Evolutionary conservation across 2,329 filamentous ascomycete species (phyloP), one percentile per base, ranked within the genome.

Genomic region (Nigrospora oryzae): DNA sequence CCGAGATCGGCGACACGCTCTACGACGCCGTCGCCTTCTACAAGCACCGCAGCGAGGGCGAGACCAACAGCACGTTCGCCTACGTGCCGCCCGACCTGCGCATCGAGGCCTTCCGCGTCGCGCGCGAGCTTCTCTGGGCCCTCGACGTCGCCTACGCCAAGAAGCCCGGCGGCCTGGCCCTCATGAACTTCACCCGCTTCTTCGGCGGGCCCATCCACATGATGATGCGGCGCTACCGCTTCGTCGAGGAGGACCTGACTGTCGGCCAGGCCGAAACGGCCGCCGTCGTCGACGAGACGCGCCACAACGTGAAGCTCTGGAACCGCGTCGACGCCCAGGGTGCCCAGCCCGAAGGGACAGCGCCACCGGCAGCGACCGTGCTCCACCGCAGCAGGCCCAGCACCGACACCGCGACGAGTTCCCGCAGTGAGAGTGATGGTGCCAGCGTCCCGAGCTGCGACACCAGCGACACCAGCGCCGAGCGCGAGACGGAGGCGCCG

Each of bases 181-280:
- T 53, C 31, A 43, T 53, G 30, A 58, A 58, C 46, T 56, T 63
- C 34, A 7, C 61, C 7, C 57, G 61, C 1, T 47, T 50, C 23
- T 57, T 63, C 31, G 59, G 59, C 10, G 61, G 60, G 3, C 56
- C 61, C 1, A 53, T 63, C 23, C 59, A 64, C 36, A 56, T 63
- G 52, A 60, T 58, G 54, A 63, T 58, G 58, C 52, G 60, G 15
- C 49, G 60, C 5, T 63, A 63, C 47, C 55, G 61, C 4, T 63
- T 58, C 43, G 56, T 62, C 13, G 61, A 64, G 49, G 61, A 64
- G 28, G 55, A 49, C 6, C 42, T 62, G 30, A 52, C 48, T 3
- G 50, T 64, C 15, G 60, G 61, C 31, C 52, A 45, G 19, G 36
- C 47, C 3, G 60, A 63, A 42, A 55, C 51, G 6, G 49, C 49